Conservation (phyloP, 768 basidiomycete species). For the Suillus decipiens region DNA sequence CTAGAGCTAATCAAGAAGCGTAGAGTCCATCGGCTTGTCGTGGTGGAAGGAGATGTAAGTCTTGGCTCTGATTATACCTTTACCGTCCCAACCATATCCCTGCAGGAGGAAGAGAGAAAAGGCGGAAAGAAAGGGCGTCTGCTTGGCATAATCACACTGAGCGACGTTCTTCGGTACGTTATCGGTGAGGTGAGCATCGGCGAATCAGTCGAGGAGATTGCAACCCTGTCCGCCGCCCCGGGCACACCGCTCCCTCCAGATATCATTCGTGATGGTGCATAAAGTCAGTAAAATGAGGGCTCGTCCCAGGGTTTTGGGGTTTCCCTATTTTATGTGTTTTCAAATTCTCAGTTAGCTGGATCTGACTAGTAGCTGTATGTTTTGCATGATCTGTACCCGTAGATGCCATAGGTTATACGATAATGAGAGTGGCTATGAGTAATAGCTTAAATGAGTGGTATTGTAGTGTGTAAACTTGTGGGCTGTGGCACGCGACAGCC, state of each 20-base stretch:
- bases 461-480: neutral
- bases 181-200: conserved; percentile 64
- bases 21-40: conserved; percentile 91
- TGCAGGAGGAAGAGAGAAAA: conserved; percentile 74
- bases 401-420: conserved; percentile 7
- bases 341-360: conserved; percentile 6
- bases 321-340: conserved; percentile 7
- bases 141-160: conserved; percentile 84
- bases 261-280: conserved; percentile 14
- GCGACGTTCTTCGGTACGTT: conserved; percentile 84
- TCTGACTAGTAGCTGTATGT: conserved; percentile 11
- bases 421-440: conserved; percentile 1
- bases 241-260: conserved; percentile 22
- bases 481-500: neutral
- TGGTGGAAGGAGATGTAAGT: conserved; percentile 87
- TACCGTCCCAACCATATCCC: conserved; percentile 7
- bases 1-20: conserved; percentile 91
- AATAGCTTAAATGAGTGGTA: too few relatives aligned
- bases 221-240: conserved; percentile 6
- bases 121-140: conserved; percentile 84
- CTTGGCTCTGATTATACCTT: neutral
- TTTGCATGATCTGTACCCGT: conserved; percentile 9
- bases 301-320: neutral
- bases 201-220: conserved; percentile 37
- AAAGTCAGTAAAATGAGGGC: neutral